Conservation (phyloP, 768 basidiomycete species). For the Kondoa subrosea region DNA sequence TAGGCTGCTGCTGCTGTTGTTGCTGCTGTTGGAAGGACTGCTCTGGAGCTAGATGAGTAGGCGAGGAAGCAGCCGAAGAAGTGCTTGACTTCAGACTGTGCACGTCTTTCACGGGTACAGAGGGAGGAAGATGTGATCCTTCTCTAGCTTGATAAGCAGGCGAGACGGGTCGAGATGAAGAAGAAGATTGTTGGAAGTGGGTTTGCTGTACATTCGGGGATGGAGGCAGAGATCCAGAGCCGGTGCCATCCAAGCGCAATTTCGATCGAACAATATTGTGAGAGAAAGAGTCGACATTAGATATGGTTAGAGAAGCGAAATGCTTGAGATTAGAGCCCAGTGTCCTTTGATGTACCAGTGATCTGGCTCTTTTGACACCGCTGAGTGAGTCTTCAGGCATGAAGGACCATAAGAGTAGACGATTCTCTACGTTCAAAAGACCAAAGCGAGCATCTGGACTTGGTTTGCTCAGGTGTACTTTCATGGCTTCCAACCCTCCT, state of each 20-base stretch:
- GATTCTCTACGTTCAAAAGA: background rate
- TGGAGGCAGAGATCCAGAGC: background rate
- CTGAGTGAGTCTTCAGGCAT: background rate
- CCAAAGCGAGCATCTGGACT: background rate
- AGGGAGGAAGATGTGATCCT: background rate
- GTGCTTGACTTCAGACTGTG: background rate
- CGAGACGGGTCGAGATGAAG: background rate
- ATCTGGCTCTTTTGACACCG: background rate
- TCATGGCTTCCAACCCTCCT: background rate
- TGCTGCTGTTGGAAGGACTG: background rate
- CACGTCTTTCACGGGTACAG: background rate
- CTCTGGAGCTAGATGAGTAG: background rate
- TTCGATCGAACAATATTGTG: background rate
- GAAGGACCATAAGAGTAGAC: background rate
- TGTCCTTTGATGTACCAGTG: background rate
- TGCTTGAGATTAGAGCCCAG: background rate
- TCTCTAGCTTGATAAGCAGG: background rate
- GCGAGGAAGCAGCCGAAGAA: background rate
- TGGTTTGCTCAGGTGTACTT: background rate
- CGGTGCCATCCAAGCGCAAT: background rate
- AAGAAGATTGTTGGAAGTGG: background rate
- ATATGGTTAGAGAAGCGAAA: background rate
- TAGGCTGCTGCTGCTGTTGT: background rate
- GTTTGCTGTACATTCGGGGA: too few species aligned
- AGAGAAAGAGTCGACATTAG: background rate